Evolutionary conservation across 2,329 filamentous ascomycete genomes (phyloP).

Genomic region (Podosphaera xanthii): DNA sequence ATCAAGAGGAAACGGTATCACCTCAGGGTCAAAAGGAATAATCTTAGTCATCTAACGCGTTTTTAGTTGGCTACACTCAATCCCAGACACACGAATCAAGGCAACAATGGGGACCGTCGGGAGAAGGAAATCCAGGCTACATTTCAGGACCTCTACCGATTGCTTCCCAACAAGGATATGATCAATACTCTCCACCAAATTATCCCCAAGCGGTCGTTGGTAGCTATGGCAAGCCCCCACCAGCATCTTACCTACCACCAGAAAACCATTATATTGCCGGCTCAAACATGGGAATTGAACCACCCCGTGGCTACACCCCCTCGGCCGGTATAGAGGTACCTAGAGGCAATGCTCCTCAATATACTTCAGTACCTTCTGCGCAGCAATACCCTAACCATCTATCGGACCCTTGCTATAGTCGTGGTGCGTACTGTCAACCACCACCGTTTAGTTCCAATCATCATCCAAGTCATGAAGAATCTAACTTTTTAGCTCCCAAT

Average conservation of each 20-base stretch:
- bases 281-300: slow-evolving; percentile 7
- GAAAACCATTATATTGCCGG: slow-evolving; percentile 14
- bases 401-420: slow-evolving; percentile 31
- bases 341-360: slow-evolving; percentile 3
- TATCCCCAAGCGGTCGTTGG: slow-evolving; percentile 10
- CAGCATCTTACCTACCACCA: slow-evolving; percentile 2
- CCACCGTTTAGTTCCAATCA: slow-evolving; percentile 5
- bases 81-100: slow-evolving; percentile 17
- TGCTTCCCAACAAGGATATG: slow-evolving; percentile 11
- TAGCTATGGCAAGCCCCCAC: neutral
- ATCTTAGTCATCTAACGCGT: slow-evolving; percentile 17
- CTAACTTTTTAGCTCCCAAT: slow-evolving; percentile 14
- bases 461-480: slow-evolving; percentile 9
- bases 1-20: slow-evolving; percentile 17
- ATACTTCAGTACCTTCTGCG: slow-evolving; percentile 17
- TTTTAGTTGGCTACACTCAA: slow-evolving; percentile 17
- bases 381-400: slow-evolving; percentile 21
- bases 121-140: slow-evolving; percentile 9
- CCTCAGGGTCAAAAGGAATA: slow-evolving; percentile 13
- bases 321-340: slow-evolving; percentile 6
- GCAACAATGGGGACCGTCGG: slow-evolving; percentile 17
- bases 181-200: slow-evolving; percentile 7
- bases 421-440: slow-evolving; percentile 29
- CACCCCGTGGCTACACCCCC: slow-evolving; percentile 5
- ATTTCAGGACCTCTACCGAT: slow-evolving; percentile 5